These are phyloP conservation scores for Dryas alaskensis DNA, from an alignment of 306 rosid genomes.

Conservation along the genomic window DNA sequence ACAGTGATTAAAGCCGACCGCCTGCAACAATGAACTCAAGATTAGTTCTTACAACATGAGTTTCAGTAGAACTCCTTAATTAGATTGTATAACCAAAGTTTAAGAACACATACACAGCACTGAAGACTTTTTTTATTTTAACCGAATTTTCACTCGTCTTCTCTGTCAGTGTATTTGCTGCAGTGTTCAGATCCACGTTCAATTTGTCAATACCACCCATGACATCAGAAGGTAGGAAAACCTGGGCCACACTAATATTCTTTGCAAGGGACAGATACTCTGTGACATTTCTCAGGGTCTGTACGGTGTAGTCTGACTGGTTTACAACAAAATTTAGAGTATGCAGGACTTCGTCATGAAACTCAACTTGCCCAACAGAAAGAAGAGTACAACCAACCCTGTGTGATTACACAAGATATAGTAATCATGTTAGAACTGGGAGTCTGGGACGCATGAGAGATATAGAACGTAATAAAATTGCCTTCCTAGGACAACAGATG, in stretches of 20 bases:
- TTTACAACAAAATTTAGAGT: conserved; percentile 83
- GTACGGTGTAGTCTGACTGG: conserved; percentile 86
- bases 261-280: conserved; percentile 92
- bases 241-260: conserved; percentile 69
- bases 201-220: conserved; percentile 75
- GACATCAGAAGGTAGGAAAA: conserved; percentile 76
- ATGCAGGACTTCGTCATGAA: conserved; percentile 67
- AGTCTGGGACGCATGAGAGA: neutral
- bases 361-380: conserved; percentile 79
- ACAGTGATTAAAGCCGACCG: conserved; percentile 66
- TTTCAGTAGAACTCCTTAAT: conserved; percentile 6
- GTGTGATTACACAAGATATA: conserved; percentile 30
- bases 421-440: conserved; percentile 2
- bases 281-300: conserved; percentile 81
- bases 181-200: conserved; percentile 65
- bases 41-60: conserved; percentile 28
- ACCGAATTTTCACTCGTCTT: conserved; percentile 66
- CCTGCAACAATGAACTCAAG: conserved; percentile 39
- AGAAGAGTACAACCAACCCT: conserved; percentile 89
- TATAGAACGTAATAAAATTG: neutral
- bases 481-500: neutral
- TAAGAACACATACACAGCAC: conserved; percentile 59
- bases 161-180: conserved; percentile 66
- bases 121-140: conserved; percentile 61
- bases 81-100: conserved; percentile 17